Base-by-base conservation (phyloP, 352 stramenopile species). In the Globisporangium irregulare region DNA sequence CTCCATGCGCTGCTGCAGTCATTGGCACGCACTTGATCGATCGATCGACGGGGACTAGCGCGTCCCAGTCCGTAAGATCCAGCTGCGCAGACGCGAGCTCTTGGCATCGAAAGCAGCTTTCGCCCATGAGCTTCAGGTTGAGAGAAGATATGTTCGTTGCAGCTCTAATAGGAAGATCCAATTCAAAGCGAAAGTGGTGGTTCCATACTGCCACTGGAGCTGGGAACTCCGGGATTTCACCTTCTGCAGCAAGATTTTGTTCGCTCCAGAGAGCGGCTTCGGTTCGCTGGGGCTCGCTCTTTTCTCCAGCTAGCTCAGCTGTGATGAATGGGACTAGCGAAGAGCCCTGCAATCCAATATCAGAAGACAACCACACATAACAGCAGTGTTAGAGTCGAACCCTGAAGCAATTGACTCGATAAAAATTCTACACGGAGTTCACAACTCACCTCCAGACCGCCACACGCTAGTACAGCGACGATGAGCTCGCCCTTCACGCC, bases 131-230 rank as follows among this genome's bases (percentile, higher is more conserved):
- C 29, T 2, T 34, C 20, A 69, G 32, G 12, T 22, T 32, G 10
- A 64, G 36, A 18, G 22, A 22, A 41, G 14, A 15, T 18, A 2
- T n/a, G 4, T 12, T 18, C 12, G 12, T 14, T 46, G 38, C 4
- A 36, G 29, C 22, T 32, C 56, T 12, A 3, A 36, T 55, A 20
- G 36, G 22, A 4, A 58, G 10, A 50, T 59, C 60, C 8, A 66
- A 18, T 10, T 51, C 25, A 12, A 69, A 69, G 24, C 38, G 25
- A 24, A 69, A 64, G 10, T 64, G 55, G 27, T 69, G 55, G 41
- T 64, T 64, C 64, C 64, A 69, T 29, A 64, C 64, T 38, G 57
- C 43, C 4, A 69, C 9, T 50, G 64, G 41, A 3, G 29, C 8
- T 22, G 22, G 60, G 25, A 41, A 51, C 3, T 10, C 27, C 20